Evolutionary conservation across 352 stramenopile genomes (phyloP), one percentile per base, ranked within the genome.

Genomic region (Phytophthora pistaciae): DNA sequence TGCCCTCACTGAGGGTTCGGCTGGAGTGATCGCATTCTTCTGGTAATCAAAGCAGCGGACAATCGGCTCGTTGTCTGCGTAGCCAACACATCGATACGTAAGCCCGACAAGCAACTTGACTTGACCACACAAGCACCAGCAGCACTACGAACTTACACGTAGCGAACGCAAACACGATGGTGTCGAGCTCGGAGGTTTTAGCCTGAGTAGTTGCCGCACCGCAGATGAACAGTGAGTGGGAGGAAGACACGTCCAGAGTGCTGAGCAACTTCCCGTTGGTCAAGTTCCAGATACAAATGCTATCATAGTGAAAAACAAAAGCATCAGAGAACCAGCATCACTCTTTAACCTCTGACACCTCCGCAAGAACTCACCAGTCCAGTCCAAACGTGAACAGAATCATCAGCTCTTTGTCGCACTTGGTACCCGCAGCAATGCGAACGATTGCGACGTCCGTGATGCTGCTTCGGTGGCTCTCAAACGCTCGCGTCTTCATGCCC

Each of bases 401-500:
- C 29, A 68, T 52, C 0, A 55, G 0, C 2, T 52, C 36, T 53
- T 52, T 70, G 40, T 66, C 27, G n/a, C 11, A 40, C n/a, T 27
- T 44, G 13, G 36, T 27, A 54, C 10, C 18, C 20, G 18, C 23
- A 42, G 18, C 21, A 53, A 74, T 57, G 11, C 33, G 56, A 56
- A 74, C 60, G 16, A 78, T 78, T 27, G 54, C 31, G 4, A 70
- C 31, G 27, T 74, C 66, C 4, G 53, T 73, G 38, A 88, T 79
- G 21, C 72, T 68, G 44, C 70, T 54, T 33, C 13, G 59, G 54
- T 92, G 84, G 1, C 57, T 76, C 3, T 62, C 60, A 42, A 80
- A 91, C 20, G 61, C 80, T 33, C 83, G 73, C 13, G 69, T 77
- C 40, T 85, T 86, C 83, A 91, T 91, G 1, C 83, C 85, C 5